These are phyloP conservation scores for Striga hermonthica DNA, from an alignment of 305 asterid species.

Conservation along the genomic window DNA sequence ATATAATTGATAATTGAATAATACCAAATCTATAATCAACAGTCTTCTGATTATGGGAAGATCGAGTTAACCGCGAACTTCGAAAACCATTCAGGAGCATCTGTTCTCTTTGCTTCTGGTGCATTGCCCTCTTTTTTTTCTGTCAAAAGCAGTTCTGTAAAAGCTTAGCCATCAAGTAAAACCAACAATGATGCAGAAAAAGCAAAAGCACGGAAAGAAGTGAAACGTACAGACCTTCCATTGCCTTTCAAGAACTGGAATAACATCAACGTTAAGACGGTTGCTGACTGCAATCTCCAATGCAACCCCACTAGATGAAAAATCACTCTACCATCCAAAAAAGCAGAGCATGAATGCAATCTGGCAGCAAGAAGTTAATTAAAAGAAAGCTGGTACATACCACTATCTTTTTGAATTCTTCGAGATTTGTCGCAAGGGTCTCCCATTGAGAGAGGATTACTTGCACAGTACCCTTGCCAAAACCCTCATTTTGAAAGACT, in stretches of 20 bases:
- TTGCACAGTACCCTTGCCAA: conserved; percentile 32
- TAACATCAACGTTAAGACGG: conserved; percentile 47
- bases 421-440: conserved; percentile 75
- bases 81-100: conserved; percentile 41
- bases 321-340: conserved; percentile 51
- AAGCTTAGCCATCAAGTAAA: conserved; percentile 28
- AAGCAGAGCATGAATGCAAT: conserved; percentile 28
- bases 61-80: conserved; percentile 47
- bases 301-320: conserved; percentile 50
- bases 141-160: conserved; percentile 39
- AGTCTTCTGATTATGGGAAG: conserved; percentile 54
- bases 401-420: conserved; percentile 66
- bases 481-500: conserved; percentile 32
- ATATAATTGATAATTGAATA: background rate
- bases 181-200: conserved; percentile 21
- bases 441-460: conserved; percentile 62
- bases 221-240: conserved; percentile 54
- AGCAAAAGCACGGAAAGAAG: conserved; percentile 17
- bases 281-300: conserved; percentile 61
- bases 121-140: conserved; percentile 61
- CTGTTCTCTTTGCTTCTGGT: conserved; percentile 44
- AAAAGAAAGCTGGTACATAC: conserved; percentile 42
- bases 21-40: conserved; percentile 73
- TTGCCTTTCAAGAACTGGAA: conserved; percentile 70
- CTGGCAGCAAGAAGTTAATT: conserved; percentile 3